Evolutionary conservation across 176 grass and related monocot genomes (phyloP), one percentile per base, ranked within the genome.

Genomic region (Eragrostis curvula): DNA sequence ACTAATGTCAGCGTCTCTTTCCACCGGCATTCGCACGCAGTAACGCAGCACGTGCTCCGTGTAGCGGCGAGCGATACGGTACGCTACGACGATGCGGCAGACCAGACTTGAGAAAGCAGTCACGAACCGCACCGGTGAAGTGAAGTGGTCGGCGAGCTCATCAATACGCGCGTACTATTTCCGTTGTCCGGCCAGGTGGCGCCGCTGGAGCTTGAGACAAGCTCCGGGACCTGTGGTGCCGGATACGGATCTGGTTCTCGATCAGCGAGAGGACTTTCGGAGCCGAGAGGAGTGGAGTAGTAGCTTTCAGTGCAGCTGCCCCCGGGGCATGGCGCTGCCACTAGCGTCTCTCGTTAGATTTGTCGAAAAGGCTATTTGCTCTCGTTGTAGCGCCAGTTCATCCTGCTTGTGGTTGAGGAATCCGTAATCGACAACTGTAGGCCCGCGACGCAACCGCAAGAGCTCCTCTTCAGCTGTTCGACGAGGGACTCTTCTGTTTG

Each of bases 371-470:
- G 5, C 50, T 43, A 24, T 17, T 27, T 3, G 41, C 12, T 5
- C 25, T 50, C 44, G 55, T 44, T 56, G 75, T 6, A 66, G 57
- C 68, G 61, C 39, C 48, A 66, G 76, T 66, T 73, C 76, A 68
- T 74, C 41, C 11, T 89, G 77, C 84, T 64, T 77, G 71, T 3
- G 71, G 82, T 85, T 81, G 82, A 71, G 77, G 70, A 71, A 39
- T 68, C 45, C 25, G 30, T 28, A 39, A 55, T 24, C 45, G 84
- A 70, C 21, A 78, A 44, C 62, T 44, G 75, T 41, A 76, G 29
- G 40, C 27, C 29, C 48, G 45, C 60, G 39, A 20, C 29, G 43
- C 58, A 64, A 32, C 43, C 58, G 28, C 51, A 55, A 55, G 18
- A 16, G n/a, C n/a, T n/a, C n/a, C n/a, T n/a, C n/a, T n/a, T n/a